Conservation (phyloP, 1,139 yeast genomes). For the Nakaseomyces kungkrabaensis region DNA sequence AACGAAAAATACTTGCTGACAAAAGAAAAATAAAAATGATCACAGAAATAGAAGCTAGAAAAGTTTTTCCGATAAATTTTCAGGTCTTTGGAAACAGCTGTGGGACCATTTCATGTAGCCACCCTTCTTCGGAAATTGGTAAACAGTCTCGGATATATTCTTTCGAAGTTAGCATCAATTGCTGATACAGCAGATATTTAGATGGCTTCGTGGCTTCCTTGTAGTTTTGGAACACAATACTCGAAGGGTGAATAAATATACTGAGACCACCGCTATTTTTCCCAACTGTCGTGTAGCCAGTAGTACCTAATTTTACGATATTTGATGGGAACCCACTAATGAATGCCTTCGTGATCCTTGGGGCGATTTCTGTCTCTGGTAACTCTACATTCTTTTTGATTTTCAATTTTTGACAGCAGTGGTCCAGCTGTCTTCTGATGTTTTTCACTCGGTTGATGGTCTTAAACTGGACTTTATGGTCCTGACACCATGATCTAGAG, state of each 20-base stretch:
- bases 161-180: constrained; percentile 73
- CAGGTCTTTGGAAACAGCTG: constrained; percentile 29
- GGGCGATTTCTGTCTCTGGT: constrained; percentile 19
- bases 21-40: not conserved
- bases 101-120: constrained; percentile 58
- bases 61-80: not conserved
- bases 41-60: too few relatives aligned
- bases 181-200: constrained; percentile 65
- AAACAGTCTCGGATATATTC: constrained; percentile 87
- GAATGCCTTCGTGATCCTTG: constrained; percentile 54
- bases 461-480: constrained; percentile 68
- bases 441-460: constrained; percentile 62
- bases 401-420: constrained; percentile 45
- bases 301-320: constrained; percentile 55
- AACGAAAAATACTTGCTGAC: too few relatives aligned
- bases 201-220: constrained; percentile 54
- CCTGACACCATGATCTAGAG: constrained; percentile 80
- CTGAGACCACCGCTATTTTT: constrained; percentile 26
- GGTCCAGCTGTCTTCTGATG: constrained; percentile 59
- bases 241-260: constrained; percentile 75
- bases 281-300: constrained; percentile 49
- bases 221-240: constrained; percentile 18
- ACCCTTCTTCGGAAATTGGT: constrained; percentile 50
- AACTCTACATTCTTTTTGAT: constrained; percentile 11
- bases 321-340: constrained; percentile 79